Evolutionary conservation across 768 basidiomycete species (phyloP), one percentile per base, ranked within the genome.

Genomic region (Mycena crocata): DNA sequence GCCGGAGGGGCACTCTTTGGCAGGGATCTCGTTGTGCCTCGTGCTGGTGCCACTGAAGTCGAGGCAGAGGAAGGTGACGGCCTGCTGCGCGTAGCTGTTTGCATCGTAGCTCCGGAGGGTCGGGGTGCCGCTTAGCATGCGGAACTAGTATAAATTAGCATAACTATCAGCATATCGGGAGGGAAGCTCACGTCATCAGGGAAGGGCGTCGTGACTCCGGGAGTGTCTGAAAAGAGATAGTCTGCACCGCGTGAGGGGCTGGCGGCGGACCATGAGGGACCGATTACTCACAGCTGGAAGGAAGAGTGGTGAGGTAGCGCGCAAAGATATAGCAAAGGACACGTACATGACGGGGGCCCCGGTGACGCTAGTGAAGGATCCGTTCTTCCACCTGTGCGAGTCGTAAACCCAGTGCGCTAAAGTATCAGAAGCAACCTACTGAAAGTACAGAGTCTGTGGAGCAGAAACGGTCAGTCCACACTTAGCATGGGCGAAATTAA

Each of bases 191-290:
- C 86, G 72, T 88, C 80, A 75, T 86, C 86, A 31, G 86, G 86
- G 73, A 88, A 88, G 7, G 84, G 82, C 1, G 83, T 86, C 2
- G 84, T 86, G 2, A 77, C 80, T 65, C 83, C 84, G 39, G 84
- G 73, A 46, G 75, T 82, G 68, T 85, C 81, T 57, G 73, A 78
- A 76, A 83, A 86, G 42, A 86, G 74, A 69, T 87, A 86, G 72
- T 87, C 85, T 86, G 64, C 34, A 44, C 17, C 45, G 28, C 5
- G 21, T 54, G 23, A 71, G 49, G 40, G 14, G 10, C 42, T 24
- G 10, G 40, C 17, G 21, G 35, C 14, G 44, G 44, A 39, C 34
- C 34, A 69, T 34, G 8, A 32, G 34, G 30, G 24, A 58, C n/a
- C n/a, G n/a, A 56, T 48, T 50, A 48, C 66, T 52, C 30, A 73